These are phyloP conservation scores for Gloeophyllum trabeum DNA, from an alignment of 768 basidiomycete species.

Conservation along the genomic window DNA sequence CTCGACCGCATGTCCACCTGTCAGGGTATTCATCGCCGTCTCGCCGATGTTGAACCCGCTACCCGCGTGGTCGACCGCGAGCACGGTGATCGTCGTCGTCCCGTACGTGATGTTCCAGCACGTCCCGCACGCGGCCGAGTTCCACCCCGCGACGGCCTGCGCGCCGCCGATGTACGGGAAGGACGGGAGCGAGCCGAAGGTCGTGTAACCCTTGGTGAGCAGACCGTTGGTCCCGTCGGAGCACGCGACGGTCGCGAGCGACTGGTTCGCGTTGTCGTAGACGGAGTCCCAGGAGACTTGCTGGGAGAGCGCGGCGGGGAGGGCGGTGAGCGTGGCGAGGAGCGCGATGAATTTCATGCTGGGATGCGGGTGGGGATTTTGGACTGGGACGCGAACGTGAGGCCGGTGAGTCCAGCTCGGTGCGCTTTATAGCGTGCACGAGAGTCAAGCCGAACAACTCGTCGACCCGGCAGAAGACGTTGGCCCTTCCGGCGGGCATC, in stretches of 20 bases:
- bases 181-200: constrained; percentile 6
- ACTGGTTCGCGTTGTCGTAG: constrained; percentile 33
- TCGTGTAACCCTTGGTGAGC: constrained; percentile 14
- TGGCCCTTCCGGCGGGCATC: no score
- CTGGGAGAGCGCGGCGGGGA: constrained; percentile 10
- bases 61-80: constrained; percentile 2
- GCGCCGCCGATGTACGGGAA: constrained; percentile 9
- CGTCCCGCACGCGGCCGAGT: constrained; percentile 8
- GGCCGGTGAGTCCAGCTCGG: no score
- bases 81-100: constrained; percentile 8
- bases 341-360: constrained; percentile 9
- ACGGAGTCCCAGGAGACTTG: constrained; percentile 30
- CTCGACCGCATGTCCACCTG: not conserved
- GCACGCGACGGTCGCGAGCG: constrained; percentile 34
- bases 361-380: no score
- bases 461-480: no score
- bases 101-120: constrained; percentile 8
- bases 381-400: no score
- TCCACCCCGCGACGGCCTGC: constrained; percentile 4
- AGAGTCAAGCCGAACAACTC: no score
- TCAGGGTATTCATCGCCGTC: not conserved
- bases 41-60: constrained; percentile 2
- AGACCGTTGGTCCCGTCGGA: constrained; percentile 44
- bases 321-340: constrained; percentile 11
- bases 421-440: no score